These are phyloP conservation scores for Gaultheria prostrata DNA, from an alignment of 148 eudicot species.

Conservation along the genomic window DNA sequence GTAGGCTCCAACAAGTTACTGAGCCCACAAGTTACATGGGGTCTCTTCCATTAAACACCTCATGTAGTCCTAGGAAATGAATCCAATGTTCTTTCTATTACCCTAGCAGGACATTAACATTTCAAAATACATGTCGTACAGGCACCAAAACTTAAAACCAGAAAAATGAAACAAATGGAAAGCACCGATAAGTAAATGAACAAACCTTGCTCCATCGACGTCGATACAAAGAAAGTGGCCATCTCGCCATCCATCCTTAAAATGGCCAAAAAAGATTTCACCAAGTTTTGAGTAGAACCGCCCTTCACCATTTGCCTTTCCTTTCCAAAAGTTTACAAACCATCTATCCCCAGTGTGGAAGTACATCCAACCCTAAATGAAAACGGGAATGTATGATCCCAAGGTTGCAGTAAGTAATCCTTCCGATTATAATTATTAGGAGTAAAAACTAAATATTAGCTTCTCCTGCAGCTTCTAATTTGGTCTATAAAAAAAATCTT, in stretches of 20 bases:
- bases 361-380: slow-evolving; percentile 82
- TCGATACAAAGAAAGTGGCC: slow-evolving; percentile 79
- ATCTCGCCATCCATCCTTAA: slow-evolving; percentile 88
- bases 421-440: not conserved
- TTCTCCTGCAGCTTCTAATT: not conserved
- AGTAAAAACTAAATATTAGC: not conserved
- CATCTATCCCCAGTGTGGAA: slow-evolving; percentile 97
- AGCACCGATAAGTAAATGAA: not conserved
- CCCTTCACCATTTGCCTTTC: slow-evolving; percentile 92
- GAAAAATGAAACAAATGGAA: not conserved
- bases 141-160: not conserved
- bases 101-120: not conserved
- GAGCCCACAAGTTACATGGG: not conserved
- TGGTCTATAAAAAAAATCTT: not conserved
- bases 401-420: not conserved
- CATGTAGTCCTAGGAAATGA: not conserved
- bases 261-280: slow-evolving; percentile 82
- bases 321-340: slow-evolving; percentile 98
- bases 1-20: not conserved
- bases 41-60: not conserved
- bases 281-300: slow-evolving; percentile 86
- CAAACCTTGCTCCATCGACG: slow-evolving; percentile 74
- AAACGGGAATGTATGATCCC: not conserved
- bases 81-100: not conserved
- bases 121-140: not conserved